phyloP scores from a whole-genome alignment of 2,329 filamentous ascomycete genomes.

The Ophiostoma novo-ulmi region DNA sequence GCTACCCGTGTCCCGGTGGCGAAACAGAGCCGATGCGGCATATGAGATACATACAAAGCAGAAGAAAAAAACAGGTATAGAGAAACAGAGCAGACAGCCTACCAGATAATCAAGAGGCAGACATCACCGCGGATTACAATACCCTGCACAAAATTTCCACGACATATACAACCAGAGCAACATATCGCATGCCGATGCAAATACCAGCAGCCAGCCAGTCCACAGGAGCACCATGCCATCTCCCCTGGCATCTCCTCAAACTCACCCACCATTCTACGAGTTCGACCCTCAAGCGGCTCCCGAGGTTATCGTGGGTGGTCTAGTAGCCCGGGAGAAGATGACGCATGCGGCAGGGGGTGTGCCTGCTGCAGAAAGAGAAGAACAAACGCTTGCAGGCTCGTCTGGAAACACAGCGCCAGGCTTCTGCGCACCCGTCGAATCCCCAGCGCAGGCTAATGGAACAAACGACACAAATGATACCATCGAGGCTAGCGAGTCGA shows the following conservation, averaged over 20 bases:
- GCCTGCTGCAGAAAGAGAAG: neutral
- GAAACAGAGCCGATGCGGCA: neutral
- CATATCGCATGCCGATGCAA: neutral
- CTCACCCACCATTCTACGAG: slow-evolving; percentile 15
- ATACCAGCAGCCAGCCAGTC: neutral
- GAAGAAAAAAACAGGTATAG: neutral
- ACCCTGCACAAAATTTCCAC: neutral
- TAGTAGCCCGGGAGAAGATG: neutral
- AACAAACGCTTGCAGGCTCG: neutral
- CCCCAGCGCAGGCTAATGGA: neutral
- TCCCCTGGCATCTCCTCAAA: neutral
- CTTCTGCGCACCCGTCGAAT: no score
- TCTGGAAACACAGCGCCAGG: neutral
- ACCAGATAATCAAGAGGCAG: neutral
- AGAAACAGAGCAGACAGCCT: neutral
- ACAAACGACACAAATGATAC: no score
- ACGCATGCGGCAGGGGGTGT: neutral
- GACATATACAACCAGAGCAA: neutral
- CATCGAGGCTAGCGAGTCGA: neutral
- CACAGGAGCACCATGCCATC: no score
- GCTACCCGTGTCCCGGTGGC: neutral
- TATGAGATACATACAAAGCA: neutral
- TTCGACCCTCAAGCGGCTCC: slow-evolving; percentile 18
- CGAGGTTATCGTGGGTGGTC: neutral
- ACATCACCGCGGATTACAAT: neutral